Conservation (phyloP, 2,329 filamentous ascomycete genomes). For the Alternaria dauci region DNA sequence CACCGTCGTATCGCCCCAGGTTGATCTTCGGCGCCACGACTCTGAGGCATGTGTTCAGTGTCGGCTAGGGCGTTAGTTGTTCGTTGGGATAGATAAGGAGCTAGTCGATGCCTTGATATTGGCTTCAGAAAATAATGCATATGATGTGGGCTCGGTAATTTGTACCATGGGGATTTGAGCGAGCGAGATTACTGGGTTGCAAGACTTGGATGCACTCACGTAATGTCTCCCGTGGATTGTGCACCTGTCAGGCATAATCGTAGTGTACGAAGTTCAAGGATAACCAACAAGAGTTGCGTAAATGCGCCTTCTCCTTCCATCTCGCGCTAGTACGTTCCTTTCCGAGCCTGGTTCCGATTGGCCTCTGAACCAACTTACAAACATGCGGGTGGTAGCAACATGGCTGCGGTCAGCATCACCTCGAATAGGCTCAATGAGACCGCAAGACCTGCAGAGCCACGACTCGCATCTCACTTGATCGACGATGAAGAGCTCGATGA, state of each 20-base stretch:
- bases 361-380: not conserved
- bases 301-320: not conserved
- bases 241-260: not conserved
- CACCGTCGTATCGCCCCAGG: not conserved
- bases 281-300: too few relatives aligned
- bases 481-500: conserved; percentile 29
- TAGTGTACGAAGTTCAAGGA: not conserved
- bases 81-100: not conserved
- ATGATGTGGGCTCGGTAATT: not conserved
- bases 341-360: not conserved
- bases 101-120: not conserved
- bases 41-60: not conserved
- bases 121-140: not conserved
- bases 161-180: not conserved
- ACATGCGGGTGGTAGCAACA: not conserved
- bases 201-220: not conserved
- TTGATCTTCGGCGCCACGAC: not conserved
- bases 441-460: conserved; percentile 18
- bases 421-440: not conserved
- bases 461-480: conserved; percentile 30
- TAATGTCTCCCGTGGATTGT: not conserved
- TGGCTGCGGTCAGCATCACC: not conserved
- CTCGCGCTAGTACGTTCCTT: not conserved
- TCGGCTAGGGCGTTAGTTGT: not conserved
- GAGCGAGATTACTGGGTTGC: not conserved